Conservation (phyloP, 2,329 filamentous ascomycete species). For the Fusarium sp. region DNA sequence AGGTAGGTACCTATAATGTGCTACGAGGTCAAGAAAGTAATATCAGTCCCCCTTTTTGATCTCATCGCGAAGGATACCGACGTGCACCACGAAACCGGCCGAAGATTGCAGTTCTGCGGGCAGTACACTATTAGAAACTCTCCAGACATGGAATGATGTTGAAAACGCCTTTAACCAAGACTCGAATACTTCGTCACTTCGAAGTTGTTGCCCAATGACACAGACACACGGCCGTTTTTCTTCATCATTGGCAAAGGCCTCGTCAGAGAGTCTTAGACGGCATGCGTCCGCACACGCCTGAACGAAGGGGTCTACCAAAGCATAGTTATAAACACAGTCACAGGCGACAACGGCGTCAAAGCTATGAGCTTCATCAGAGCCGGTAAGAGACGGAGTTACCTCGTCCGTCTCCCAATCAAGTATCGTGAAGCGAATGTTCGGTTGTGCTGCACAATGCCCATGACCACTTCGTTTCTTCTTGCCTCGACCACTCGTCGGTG, state of each 20-base stretch:
- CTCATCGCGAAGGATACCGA: conserved; percentile 68
- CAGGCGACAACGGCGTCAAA: conserved; percentile 84
- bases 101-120: conserved; percentile 66
- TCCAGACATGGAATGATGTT: conserved; percentile 76
- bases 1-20: not conserved
- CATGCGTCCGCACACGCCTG: conserved; percentile 82
- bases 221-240: conserved; percentile 68
- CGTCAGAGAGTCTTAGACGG: conserved; percentile 56
- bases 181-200: conserved; percentile 86
- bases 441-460: conserved; percentile 4
- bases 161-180: conserved; percentile 78
- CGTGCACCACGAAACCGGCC: conserved; percentile 83
- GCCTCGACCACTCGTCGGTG: conserved; percentile 10
- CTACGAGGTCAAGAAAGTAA: not conserved
- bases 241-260: conserved; percentile 19
- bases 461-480: conserved; percentile 30
- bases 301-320: conserved; percentile 83
- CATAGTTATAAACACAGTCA: conserved; percentile 96
- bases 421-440: conserved; percentile 63
- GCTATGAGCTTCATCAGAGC: conserved; percentile 48
- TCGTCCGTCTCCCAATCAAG: conserved; percentile 86
- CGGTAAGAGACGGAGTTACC: conserved; percentile 56
- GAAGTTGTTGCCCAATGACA: conserved; percentile 87
- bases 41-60: not conserved
- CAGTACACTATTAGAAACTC: conserved; percentile 72